phyloP scores from a whole-genome alignment of 1,139 yeast species.

The Candida dubliniensis region DNA sequence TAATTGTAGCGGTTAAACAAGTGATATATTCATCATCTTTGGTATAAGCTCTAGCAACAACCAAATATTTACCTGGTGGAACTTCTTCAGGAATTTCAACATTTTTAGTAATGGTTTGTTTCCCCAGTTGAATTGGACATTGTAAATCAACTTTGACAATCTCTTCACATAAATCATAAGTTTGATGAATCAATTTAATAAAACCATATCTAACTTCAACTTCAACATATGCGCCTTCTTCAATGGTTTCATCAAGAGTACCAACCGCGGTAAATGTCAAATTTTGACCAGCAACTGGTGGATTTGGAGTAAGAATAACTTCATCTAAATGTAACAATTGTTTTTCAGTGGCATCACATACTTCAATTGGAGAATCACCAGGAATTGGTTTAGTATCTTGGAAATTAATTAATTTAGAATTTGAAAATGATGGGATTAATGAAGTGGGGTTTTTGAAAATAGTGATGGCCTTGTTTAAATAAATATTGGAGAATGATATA shows the following conservation, averaged over 20 bases:
- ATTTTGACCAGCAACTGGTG: constrained; percentile 80
- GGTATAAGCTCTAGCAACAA: constrained; percentile 86
- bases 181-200: constrained; percentile 80
- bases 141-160: constrained; percentile 74
- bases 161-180: constrained; percentile 88
- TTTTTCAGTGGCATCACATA: constrained; percentile 64
- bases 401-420: constrained; percentile 1
- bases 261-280: constrained; percentile 80
- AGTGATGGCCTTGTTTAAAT: constrained; percentile 20
- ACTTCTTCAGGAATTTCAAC: constrained; percentile 91
- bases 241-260: constrained; percentile 51
- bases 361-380: constrained; percentile 81
- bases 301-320: constrained; percentile 74
- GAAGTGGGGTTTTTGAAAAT: constrained; percentile 17
- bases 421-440: neutral
- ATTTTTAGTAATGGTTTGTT: constrained; percentile 59
- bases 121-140: constrained; percentile 79
- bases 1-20: constrained; percentile 80
- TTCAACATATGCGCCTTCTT: constrained; percentile 87
- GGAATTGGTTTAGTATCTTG: constrained; percentile 68
- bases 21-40: constrained; percentile 77
- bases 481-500: constrained; percentile 14
- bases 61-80: constrained; percentile 90
- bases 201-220: constrained; percentile 92
- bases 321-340: constrained; percentile 65